Percentiles rank a stretch among this genome's conserved stretches.
These are phyloP conservation scores for Mucor indicus DNA, from an alignment of 371 early-diverging fungal genomes.

Conservation along the genomic window DNA sequence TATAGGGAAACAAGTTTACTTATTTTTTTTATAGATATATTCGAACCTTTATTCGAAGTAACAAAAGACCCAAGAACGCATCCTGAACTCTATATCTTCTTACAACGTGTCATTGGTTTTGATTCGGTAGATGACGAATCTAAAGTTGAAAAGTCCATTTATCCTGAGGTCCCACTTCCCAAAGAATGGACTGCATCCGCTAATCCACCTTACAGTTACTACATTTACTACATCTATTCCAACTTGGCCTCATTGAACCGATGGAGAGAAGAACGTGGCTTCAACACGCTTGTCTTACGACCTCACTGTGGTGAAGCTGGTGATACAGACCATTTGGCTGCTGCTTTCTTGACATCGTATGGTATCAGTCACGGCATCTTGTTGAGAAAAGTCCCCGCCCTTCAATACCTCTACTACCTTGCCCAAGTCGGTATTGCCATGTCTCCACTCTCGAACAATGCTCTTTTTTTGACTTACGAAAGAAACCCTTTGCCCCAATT, in stretches of 20 bases:
- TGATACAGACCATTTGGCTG: slow-evolving; percentile 94
- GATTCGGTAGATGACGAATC: slow-evolving; percentile 98
- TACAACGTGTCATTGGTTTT: slow-evolving; percentile 95
- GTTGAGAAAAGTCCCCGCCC: slow-evolving; percentile 93
- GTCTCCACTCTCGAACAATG: slow-evolving; percentile 98
- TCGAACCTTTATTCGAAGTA: slow-evolving; percentile 93
- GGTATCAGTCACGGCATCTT: slow-evolving; percentile 96
- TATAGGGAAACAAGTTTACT: neutral
- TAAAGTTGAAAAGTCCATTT: slow-evolving; percentile 82
- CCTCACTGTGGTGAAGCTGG: slow-evolving; percentile 99
- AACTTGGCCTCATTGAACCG: slow-evolving; percentile 87
- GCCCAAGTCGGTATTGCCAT: slow-evolving; percentile 97
- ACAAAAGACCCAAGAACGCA: slow-evolving; percentile 81
- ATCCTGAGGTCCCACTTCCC: slow-evolving; percentile 88
- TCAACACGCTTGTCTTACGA: slow-evolving; percentile 93
- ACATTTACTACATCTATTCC: slow-evolving; percentile 94
- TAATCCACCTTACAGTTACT: slow-evolving; percentile 98
- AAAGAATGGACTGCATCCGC: slow-evolving; percentile 69
- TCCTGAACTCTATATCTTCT: slow-evolving; percentile 89
- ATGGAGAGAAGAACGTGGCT: slow-evolving; percentile 76
- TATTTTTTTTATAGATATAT: slow-evolving; percentile 62
- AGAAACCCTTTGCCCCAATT: slow-evolving; percentile 94
- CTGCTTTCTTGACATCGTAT: slow-evolving; percentile 90
- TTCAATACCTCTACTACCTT: slow-evolving; percentile 96
- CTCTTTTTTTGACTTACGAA: slow-evolving; percentile 94